Evolutionary conservation across 768 basidiomycete genomes (phyloP).

Genomic region (Tephrocybe sp.): DNA sequence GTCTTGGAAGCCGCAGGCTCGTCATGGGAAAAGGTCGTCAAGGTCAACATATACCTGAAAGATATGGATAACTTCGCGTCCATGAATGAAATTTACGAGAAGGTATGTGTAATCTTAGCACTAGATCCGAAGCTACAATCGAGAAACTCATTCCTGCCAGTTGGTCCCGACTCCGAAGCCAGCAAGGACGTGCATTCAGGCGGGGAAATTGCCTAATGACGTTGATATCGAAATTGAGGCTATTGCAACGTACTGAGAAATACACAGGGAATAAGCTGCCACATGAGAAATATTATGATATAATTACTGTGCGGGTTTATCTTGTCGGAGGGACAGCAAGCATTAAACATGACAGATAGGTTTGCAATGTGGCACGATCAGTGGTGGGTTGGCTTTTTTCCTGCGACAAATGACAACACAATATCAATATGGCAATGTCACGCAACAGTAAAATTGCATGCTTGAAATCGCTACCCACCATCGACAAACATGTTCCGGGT

Average conservation of each 20-base stretch:
- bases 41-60: slow-evolving; percentile 60
- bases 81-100: slow-evolving; percentile 58
- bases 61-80: slow-evolving; percentile 53
- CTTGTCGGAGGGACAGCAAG: too few species aligned
- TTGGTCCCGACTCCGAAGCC: slow-evolving; percentile 56
- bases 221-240: slow-evolving; percentile 75
- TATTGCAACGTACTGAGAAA: slow-evolving; percentile 42
- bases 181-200: slow-evolving; percentile 74
- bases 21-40: slow-evolving; percentile 57
- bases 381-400: slow-evolving; percentile 5
- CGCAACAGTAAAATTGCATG: neutral
- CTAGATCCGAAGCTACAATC: neutral
- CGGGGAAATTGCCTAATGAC: slow-evolving; percentile 62
- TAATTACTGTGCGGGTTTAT: too few species aligned
- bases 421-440: neutral
- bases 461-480: slow-evolving; percentile 45
- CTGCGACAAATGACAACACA: neutral
- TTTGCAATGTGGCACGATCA: too few species aligned
- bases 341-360: too few species aligned
- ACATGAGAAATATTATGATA: too few species aligned
- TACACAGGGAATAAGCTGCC: too few species aligned
- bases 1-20: slow-evolving; percentile 53
- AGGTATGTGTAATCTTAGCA: slow-evolving; percentile 28
- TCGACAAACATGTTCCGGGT: slow-evolving; percentile 98
- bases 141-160: slow-evolving; percentile 19